Conservation (phyloP, 805 yeast species). For the Lipomyces orientalis region DNA sequence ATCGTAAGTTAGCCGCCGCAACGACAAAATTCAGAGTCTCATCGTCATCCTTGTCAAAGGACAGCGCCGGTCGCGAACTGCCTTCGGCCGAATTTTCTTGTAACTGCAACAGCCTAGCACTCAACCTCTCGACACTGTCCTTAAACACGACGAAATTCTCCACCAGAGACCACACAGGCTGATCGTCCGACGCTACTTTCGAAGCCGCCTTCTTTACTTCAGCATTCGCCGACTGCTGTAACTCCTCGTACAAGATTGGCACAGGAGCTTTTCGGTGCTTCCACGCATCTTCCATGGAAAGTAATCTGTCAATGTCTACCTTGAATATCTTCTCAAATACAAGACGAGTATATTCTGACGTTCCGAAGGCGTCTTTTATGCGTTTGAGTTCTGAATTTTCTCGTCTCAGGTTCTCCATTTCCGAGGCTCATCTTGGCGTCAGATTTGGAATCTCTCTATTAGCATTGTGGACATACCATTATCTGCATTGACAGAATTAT, state of each 20-base stretch:
- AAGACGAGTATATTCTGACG: constrained; percentile 44
- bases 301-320: constrained; percentile 77
- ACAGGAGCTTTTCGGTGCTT: constrained; percentile 69
- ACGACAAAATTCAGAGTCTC: constrained; percentile 89
- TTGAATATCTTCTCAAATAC: constrained; percentile 58
- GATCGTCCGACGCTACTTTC: constrained; percentile 47
- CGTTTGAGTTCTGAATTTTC: constrained; percentile 49
- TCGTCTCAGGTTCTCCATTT: constrained; percentile 43
- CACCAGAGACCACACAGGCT: constrained; percentile 61
- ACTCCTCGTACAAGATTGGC: constrained; percentile 54
- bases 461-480: constrained; percentile 58
- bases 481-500: constrained; percentile 66
- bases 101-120: constrained; percentile 50
- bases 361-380: constrained; percentile 44
- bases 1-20: constrained; percentile 81
- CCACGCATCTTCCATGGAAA: constrained; percentile 78
- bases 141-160: constrained; percentile 69
- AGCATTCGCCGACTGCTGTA: constrained; percentile 17
- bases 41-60: constrained; percentile 92
- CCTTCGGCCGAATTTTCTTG: constrained; percentile 21
- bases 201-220: constrained; percentile 31
- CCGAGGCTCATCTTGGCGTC: constrained; percentile 40
- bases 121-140: constrained; percentile 56
- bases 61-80: constrained; percentile 34
- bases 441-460: not conserved